Evolutionary conservation across 345 rosid species (phyloP).

Genomic region (Gossypium herbaceum): DNA sequence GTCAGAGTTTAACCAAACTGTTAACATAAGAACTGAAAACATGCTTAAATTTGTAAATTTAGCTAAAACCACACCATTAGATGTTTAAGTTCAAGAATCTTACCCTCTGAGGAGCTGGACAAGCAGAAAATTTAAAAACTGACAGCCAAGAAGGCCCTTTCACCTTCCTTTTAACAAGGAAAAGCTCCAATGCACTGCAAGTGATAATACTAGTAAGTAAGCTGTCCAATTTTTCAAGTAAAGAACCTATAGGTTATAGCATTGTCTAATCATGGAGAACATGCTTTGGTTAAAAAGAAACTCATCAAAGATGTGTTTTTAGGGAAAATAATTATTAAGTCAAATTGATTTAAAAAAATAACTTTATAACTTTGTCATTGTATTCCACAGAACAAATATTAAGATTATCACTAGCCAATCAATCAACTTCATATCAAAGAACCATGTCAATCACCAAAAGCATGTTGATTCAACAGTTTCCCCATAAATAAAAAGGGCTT

Average conservation of each 20-base stretch:
- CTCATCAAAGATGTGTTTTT: background rate
- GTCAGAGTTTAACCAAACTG: constrained; percentile 26
- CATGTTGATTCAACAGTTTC: constrained; percentile 1
- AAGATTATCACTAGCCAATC: background rate
- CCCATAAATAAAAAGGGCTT: background rate
- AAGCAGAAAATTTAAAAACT: constrained; percentile 64
- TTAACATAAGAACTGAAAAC: constrained; percentile 21
- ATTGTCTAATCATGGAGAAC: background rate
- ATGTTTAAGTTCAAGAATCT: constrained; percentile 25
- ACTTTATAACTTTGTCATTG: background rate
- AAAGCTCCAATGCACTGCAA: constrained; percentile 93
- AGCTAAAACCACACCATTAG: constrained; percentile 10
- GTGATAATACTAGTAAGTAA: constrained; percentile 17
- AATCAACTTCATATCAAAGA: background rate
- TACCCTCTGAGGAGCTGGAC: constrained; percentile 73
- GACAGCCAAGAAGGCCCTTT: constrained; percentile 95
- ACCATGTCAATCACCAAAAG: constrained; percentile 15
- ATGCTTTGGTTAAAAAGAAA: background rate
- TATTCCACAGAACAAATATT: background rate
- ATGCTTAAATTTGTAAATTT: background rate
- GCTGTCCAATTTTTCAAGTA: background rate
- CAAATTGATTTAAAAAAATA: constrained; percentile 1
- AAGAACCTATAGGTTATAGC: background rate
- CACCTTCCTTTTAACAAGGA: constrained; percentile 82
- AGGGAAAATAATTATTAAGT: constrained; percentile 1